Evolutionary conservation across 1,284 basidiomycete genomes (phyloP).

Genomic region (Trichosporon coremiiforme): DNA sequence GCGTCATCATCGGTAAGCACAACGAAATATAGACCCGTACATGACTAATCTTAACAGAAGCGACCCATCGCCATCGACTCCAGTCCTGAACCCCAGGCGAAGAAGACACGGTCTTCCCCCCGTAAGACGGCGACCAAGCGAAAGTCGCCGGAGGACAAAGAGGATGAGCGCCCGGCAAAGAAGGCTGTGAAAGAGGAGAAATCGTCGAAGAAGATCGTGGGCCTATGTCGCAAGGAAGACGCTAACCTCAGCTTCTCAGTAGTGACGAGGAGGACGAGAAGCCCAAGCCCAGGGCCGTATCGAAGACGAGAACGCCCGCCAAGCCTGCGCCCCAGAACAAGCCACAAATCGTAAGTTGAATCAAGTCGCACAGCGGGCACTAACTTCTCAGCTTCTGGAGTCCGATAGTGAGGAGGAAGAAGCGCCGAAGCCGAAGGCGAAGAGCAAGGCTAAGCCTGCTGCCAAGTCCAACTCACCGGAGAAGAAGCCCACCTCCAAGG

Average conservation of each 20-base stretch:
- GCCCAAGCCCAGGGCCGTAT: background rate
- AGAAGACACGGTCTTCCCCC: background rate
- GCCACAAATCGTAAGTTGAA: background rate
- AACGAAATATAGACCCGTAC: too few species aligned
- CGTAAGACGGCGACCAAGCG: background rate
- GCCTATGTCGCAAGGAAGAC: background rate
- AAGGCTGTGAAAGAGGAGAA: conserved; percentile 15
- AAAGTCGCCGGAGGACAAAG: background rate
- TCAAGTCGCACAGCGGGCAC: background rate
- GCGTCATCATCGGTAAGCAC: conserved; percentile 6
- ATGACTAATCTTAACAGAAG: background rate
- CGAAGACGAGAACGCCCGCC: background rate
- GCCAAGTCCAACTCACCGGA: background rate
- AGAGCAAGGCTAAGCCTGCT: background rate
- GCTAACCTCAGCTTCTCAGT: conserved; percentile 4
- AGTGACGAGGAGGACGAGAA: conserved; percentile 15
- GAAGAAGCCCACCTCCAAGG: background rate
- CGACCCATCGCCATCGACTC: conserved; percentile 14
- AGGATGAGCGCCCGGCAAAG: conserved; percentile 7
- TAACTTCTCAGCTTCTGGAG: background rate
- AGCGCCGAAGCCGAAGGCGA: background rate
- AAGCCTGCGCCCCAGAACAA: conserved; percentile 2
- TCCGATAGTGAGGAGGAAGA: conserved; percentile 8
- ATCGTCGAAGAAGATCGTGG: conserved; percentile 2
- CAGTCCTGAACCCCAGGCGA: background rate